phyloP scores from a whole-genome alignment of 2,329 filamentous ascomycete genomes.

The Ophiostoma himal-ulmi region DNA sequence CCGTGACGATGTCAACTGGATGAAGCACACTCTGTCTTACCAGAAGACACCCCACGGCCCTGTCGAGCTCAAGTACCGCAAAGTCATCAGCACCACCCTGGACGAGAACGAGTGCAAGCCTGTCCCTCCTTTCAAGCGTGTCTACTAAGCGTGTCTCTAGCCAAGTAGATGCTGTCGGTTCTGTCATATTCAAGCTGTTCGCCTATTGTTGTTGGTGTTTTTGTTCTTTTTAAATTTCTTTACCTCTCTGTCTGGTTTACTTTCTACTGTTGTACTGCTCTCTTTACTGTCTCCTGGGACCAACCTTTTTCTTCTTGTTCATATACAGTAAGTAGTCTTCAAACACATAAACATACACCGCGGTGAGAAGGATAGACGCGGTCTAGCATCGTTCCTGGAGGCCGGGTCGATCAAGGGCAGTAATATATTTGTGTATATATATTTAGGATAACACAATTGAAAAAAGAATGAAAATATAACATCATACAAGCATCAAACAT shows the following conservation, averaged over 20 bases:
- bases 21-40: constrained; percentile 98
- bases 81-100: constrained; percentile 74
- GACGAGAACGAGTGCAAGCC: constrained; percentile 95
- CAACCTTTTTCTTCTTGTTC: neutral
- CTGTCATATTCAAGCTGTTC: constrained; percentile 9
- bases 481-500: neutral
- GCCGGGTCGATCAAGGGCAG: constrained; percentile 3
- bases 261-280: constrained; percentile 3
- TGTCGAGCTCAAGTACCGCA: constrained; percentile 79
- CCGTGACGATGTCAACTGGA: constrained; percentile 92
- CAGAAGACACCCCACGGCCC: constrained; percentile 88
- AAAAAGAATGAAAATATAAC: constrained; percentile 21
- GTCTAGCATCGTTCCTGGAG: constrained; percentile 3
- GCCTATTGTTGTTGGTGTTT: neutral
- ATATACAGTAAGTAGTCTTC: neutral
- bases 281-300: neutral
- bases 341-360: constrained; percentile 11
- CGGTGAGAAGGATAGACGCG: neutral
- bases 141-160: constrained; percentile 54
- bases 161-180: neutral
- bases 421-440: constrained; percentile 14
- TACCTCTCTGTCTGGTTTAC: neutral
- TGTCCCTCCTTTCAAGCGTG: constrained; percentile 93
- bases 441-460: constrained; percentile 18
- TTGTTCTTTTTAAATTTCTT: neutral